Base-by-base conservation (phyloP, 176 grass and related monocot genomes). In the Aechmea fasciata region DNA sequence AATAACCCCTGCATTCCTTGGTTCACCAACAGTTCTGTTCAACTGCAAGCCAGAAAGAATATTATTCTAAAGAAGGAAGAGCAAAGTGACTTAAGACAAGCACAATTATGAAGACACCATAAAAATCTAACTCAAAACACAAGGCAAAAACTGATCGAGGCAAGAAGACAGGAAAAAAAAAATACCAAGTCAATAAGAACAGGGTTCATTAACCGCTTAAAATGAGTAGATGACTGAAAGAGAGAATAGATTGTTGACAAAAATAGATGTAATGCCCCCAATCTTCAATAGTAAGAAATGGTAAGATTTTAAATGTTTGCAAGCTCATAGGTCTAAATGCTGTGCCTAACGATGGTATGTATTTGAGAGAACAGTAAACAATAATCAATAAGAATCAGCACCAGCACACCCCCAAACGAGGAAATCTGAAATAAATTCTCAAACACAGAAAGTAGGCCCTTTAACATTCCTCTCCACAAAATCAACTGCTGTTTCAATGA, bases 1-100 rank as follows among this genome's bases (percentile, higher is more conserved):
- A 65, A 94, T 99, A 79, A 94, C 80, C 85, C 95, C 95, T 70
- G 90, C 77, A 80, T 83, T 88, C 24, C 80, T 83, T 55, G 26
- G 76, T 53, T 85, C 90, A 74, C 78, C 90, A 73, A 99, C 71
- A 73, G 19, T 83, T 91, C 90, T 81, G 78, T 99, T 94, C 80
- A 99, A 80, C 95, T 99, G 80, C 24, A 3, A 66, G 77, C 33
- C 61, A 72, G 87, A 77, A 65, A 48, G 1, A 51, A 13, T 14
- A 74, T 64, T 68, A 82, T 11, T 59, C 63, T 52, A 20, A 6
- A 69, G 10, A 41, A 81, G 55, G 25, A 61, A 83, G 68, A 83
- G 68, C 10, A 80, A 59, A 80, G n/a, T 2, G 68, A 51, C 18
- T 2, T 41, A 79, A 83, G 73, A 24, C 19, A 67, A 67, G 52